Base-by-base conservation (phyloP, 805 yeast genomes). In the Lipomyces anomalus region DNA sequence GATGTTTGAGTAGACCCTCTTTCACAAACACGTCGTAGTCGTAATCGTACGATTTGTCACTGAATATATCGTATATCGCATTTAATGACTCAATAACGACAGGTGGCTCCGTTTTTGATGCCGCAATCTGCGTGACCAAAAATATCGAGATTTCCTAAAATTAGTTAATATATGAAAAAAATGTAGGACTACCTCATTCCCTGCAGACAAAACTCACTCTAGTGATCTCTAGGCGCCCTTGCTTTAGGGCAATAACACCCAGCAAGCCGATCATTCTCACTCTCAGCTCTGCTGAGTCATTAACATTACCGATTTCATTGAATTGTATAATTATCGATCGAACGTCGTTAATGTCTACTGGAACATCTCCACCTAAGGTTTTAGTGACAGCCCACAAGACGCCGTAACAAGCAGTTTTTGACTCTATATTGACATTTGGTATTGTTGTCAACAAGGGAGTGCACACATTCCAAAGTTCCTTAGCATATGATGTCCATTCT, bases 1-100 rank as follows among this genome's bases (percentile, higher is more conserved):
- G 67, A 13, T 63, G 60, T 1, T 57, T 44, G 30, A 76, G 58
- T 55, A 78, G 74, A 6, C 72, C 68, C 17, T 72, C 72, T 6
- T 71, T 61, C 22, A 82, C 84, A 62, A 82, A 90, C 1, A 84
- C 74, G 3, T 78, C 76, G 22, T 63, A 66, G 60, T 87, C 95
- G 58, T 87, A 88, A 13, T 69, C 73, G 56, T 71, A 82, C 3
- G 62, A 67, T 30, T 74, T 74, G 65, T 92, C 97, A 11, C 84
- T 84, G 65, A 82, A 92, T 4, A 88, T 70, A 48, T 87, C 96
- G 63, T 78, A 86, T 4, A 88, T 58, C 2, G 76, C 68, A 57
- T 85, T 82, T 20, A 85, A 63, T 22, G 81, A 67, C 50, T 82
- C 90, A 34, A 79, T 63, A 4, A 78, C 65, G 7, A 79, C 62